Evolutionary conservation across 257 asterid genomes (phyloP), one percentile per base, ranked within the genome.

Genomic region (Salvia hispanica): DNA sequence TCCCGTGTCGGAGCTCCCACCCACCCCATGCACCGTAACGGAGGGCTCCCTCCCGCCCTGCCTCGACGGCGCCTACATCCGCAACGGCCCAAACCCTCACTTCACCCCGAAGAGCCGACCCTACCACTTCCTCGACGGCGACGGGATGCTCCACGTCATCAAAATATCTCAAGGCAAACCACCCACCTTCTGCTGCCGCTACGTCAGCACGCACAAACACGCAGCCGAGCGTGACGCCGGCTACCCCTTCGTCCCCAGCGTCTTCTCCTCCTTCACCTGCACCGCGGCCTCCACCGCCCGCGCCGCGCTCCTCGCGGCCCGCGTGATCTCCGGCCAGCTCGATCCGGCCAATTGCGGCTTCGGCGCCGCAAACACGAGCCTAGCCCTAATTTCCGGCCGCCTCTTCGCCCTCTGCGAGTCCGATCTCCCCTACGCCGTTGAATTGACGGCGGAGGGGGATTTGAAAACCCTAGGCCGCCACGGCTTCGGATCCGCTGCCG

Each of bases 21-120:
- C 45, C 45, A 40, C 45, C 45, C 11, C 45, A 7, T 40, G 45
- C 12, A 7, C 9, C 11, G 45, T 40, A 2, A 10, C 9, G 11
- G 45, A 40, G 9, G 45, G 45, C 10, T 40, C 45, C 11, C 11
- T 40, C 2, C 45, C 45, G 10, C 0, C 45, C 45, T 40, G 12
- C 11, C 45, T 40, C 45, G 45, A 40, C 45, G 45, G 45, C 45
- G 45, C 45, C 45, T 40, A 81, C 71, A 77, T 85, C 39, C 84
- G 84, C 11, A 83, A 83, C 50, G 87, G 89, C 47, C 92, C 89
- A 5, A 86, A 86, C 42, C 87, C 92, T 39, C 89, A 81, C n/a
- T 78, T 74, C 70, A 59, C 66, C 40, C 89, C 92, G 0, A 67
- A 62, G 7, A 84, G 31, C 31, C 31, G 92, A 1, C 80, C 86